Base-by-base conservation (phyloP, 1,284 basidiomycete species). In the Termitomyces sp. region DNA sequence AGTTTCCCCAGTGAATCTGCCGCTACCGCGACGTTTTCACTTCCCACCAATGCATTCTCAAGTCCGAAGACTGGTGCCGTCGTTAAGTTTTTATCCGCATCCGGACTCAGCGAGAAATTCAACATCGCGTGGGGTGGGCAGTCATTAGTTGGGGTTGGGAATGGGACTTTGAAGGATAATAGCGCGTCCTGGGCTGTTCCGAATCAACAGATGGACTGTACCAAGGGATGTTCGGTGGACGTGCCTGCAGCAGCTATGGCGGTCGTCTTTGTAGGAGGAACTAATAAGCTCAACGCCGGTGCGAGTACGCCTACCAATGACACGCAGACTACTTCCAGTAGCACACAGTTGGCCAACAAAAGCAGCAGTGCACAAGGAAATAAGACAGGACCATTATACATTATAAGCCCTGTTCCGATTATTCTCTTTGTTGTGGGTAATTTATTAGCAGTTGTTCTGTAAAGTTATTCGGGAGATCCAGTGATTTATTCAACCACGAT, bases 61-160 rank as follows among this genome's bases (percentile, higher is more conserved):
- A 63, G 57, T 6, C 31, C 43, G 9, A 55, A 55, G 34, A 58
- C 50, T 19, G 59, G 57, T 2, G 58, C 80, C 41, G 68, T 67
- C 12, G 75, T 80, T 19, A 77, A 77, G 52, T 76, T 73, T 61
- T 68, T 81, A 21, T 62, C 69, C 12, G 76, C 77, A 7, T 64
- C 71, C 5, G 73, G 67, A 43, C 73, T 81, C 12, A 68, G 67
- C 10, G 82, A 84, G 66, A 77, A 78, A 62, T 74, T 71, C 58
- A 73, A 81, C 55, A 84, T 88, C 61, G 75, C 75, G 4, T 87
- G 83, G 82, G 68, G 68, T 24, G 70, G 68, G 4, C 57, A 68
- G 50, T 66, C 69, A 0, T 64, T 67, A 40, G 59, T 61, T 8
- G 60, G 60, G 13, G 65, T 66, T 7, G 65, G 62, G 6, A 61